Conservation (phyloP, 139 green algal species). For the Chlamydomonas sp. region DNA sequence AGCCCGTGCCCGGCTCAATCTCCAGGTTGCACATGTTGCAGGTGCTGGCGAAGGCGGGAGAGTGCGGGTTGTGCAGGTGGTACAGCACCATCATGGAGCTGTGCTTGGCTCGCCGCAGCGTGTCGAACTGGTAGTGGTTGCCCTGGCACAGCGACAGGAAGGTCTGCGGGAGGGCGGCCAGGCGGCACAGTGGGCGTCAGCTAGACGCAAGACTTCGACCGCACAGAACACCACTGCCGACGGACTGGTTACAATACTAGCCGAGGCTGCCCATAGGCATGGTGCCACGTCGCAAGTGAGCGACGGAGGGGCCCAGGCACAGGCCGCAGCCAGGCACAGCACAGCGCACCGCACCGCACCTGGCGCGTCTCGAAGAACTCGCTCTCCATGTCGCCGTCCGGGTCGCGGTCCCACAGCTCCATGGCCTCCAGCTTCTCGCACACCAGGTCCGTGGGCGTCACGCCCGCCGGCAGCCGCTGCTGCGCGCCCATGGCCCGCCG, state of each 20-base stretch:
- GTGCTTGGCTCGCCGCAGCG: constrained; percentile 96
- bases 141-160: constrained; percentile 97
- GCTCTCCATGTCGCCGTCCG: constrained; percentile 77
- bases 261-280: no score
- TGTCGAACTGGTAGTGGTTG: constrained; percentile 99
- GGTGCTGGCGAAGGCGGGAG: constrained; percentile 66
- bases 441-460: constrained; percentile 43
- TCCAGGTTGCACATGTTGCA: constrained; percentile 95
- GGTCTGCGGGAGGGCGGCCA: constrained; percentile 44
- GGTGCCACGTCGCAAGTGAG: no score
- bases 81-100: constrained; percentile 99
- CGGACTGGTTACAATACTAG: no score
- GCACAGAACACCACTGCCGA: no score
- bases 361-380: constrained; percentile 98
- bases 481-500: constrained; percentile 28
- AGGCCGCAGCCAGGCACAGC: neutral
- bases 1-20: constrained; percentile 90
- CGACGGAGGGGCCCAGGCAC: neutral
- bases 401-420: constrained; percentile 43
- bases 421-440: constrained; percentile 39
- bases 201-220: no score
- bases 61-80: constrained; percentile 98
- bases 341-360: constrained; percentile 37
- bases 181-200: no score
- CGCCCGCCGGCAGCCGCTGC: constrained; percentile 50